Base-by-base conservation (phyloP, 345 rosid species). In the Theobroma cacao region DNA sequence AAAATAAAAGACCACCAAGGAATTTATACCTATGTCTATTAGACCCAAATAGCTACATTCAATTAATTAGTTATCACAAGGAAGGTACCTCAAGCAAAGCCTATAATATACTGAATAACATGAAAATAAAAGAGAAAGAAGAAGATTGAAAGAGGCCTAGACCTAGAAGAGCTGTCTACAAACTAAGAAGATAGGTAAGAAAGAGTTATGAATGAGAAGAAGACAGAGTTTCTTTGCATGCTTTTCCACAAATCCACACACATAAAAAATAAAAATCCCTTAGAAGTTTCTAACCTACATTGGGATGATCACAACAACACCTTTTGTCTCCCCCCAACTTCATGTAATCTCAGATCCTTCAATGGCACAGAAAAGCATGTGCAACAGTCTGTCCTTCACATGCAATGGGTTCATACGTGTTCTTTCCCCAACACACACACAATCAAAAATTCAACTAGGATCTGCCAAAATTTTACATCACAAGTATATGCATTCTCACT, bases 361-460 rank as follows among this genome's bases (percentile, higher is more conserved):
- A 72, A 76, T 69, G 80, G 84, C 85, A 85, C 82, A 69, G 77
- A 83, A 67, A 58, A 72, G 74, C 82, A 87, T 78, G 85, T 68
- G 68, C 67, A 12, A 61, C 77, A 26, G 61, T 56, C 77, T 45
- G 68, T 58, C 31, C 74, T 63, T 43, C 76, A 68, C 79, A 30
- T 79, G 82, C 78, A 79, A 14, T 70, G 22, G 24, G 18, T 74
- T 52, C 61, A 75, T 20, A 17, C 34, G 30, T 64, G 71, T 43
- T 62, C 55, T 66, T 31, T 47, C 38, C 77, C 66, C 85, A 67
- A 30, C 74, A 78, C 65, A 78, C 65, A 48, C 36, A 68, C 52
- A 73, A 11, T 38, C 15, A 1, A 56, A 72, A 13, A 7, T 55
- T 55, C 65, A 55, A 13, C 36, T 73, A 38, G 34, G 22, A 74